Base-by-base conservation (phyloP, 2,329 filamentous ascomycete species). In the Pseudogymnoascus sp. region DNA sequence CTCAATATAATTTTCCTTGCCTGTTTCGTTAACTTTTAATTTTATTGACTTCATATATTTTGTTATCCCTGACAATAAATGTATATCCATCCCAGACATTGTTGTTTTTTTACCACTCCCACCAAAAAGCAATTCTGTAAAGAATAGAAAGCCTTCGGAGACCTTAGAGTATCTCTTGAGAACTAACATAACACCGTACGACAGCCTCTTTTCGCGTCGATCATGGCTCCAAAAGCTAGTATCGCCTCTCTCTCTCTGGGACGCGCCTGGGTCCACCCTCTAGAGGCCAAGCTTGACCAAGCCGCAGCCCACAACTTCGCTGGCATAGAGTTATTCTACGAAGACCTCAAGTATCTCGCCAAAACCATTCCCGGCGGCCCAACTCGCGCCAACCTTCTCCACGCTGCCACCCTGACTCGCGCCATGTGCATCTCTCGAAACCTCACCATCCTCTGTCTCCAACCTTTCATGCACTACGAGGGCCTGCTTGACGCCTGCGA, bases 401-500 rank as follows among this genome's bases (percentile, higher is more conserved):
- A 76, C 4, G 88, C 87, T 1, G 87, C 89, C 23, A 71, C 74
- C 2, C 74, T 80, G 59, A 81, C 90, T 63, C 78, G 78, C 23
- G 69, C 74, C 0, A 78, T 90, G 45, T 90, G 86, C 73, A 72
- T 78, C 19, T 75, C 78, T 2, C 78, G 83, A 26, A 73, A 71
- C 33, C 78, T 90, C 31, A 69, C 75, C 5, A 81, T 89, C 68
- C 77, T 89, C 67, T 87, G 84, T 66, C 79, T 92, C 0, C 89
- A 91, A 69, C 89, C 90, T 0, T 91, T 92, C 70, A 82, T 84
- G 77, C 84, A 91, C 74, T 91, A 89, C 73, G 89, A 91, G 65
- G 89, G 89, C 0, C 79, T 91, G 0, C 62, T 84, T 5, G 0
- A 77, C 83, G 0, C 71, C 74, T 0, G 70, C 74, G 29, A 59